Conservation (phyloP, 176 grass and related monocot genomes). For the Aegilops longissima region DNA sequence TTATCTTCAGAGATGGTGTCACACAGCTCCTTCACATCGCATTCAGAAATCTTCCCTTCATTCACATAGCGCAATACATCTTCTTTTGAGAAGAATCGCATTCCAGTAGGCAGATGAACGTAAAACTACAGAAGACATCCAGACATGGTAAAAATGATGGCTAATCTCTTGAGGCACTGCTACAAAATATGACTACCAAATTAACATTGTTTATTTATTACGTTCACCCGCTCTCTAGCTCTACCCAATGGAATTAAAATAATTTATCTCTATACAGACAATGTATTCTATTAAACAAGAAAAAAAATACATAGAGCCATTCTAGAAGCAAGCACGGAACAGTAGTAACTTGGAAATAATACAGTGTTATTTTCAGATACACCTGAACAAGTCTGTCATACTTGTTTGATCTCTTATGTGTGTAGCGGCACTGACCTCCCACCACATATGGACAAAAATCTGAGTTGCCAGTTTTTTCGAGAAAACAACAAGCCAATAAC, state of each 20-base stretch:
- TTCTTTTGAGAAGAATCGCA: slow-evolving; percentile 48
- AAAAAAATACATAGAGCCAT: not conserved
- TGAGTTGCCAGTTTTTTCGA: not conserved
- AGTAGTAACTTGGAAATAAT: not conserved
- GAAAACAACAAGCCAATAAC: not conserved
- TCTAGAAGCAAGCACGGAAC: not conserved
- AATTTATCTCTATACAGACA: not conserved
- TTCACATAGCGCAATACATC: slow-evolving; percentile 44
- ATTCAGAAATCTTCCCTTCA: slow-evolving; percentile 33
- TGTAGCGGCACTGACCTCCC: not conserved
- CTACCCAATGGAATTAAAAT: not conserved
- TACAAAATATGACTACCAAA: not conserved
- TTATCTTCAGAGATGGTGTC: slow-evolving; percentile 37
- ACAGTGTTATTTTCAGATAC: not conserved
- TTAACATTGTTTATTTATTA: not conserved
- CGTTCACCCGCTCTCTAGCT: not conserved
- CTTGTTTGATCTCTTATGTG: slow-evolving; percentile 22
- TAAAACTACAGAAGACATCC: slow-evolving; percentile 44
- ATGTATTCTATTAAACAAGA: not conserved
- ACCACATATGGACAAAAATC: not conserved
- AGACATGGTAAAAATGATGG: not conserved
- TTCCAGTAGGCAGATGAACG: slow-evolving; percentile 38
- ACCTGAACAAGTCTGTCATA: not conserved
- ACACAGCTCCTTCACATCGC: slow-evolving; percentile 33
- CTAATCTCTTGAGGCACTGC: not conserved